A percentile compares a stretch with the other conserved stretches of the same genome.
These are phyloP conservation scores for Phytophthora brassicae DNA, from an alignment of 352 stramenopile species.

Conservation along the genomic window DNA sequence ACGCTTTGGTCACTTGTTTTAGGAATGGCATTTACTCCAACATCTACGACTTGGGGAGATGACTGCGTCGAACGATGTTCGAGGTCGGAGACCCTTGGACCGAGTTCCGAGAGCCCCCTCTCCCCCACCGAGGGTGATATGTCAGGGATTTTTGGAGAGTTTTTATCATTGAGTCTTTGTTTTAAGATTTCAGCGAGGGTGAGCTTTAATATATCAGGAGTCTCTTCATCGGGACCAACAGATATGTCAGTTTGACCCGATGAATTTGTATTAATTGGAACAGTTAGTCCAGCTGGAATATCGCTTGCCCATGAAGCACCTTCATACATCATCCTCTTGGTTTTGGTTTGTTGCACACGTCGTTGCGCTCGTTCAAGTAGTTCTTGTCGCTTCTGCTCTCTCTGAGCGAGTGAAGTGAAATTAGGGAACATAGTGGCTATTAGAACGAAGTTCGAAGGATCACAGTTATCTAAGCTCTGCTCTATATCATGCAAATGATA, in stretches of 20 bases:
- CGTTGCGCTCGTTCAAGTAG: slow-evolving; percentile 8
- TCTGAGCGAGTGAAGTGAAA: slow-evolving; percentile 2
- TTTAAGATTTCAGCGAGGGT: slow-evolving; percentile 6
- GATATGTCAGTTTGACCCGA: neutral
- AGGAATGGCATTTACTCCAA: neutral
- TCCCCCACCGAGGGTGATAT: neutral
- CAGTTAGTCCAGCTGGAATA: too few species aligned
- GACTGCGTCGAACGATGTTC: neutral
- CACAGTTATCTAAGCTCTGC: too few species aligned
- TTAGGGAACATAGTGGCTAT: neutral
- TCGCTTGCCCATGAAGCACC: slow-evolving; percentile 10
- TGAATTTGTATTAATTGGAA: too few species aligned
- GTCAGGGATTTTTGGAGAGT: slow-evolving; percentile 6
- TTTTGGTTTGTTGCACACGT: neutral
- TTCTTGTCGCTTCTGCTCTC: slow-evolving; percentile 6
- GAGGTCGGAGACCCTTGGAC: too few species aligned
- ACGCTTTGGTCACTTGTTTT: neutral
- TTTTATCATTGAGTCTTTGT: slow-evolving; percentile 2
- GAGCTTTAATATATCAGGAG: too few species aligned
- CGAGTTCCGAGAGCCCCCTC: too few species aligned
- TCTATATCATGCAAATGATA: slow-evolving; percentile 2
- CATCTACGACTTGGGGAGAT: neutral
- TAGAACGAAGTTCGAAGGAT: too few species aligned
- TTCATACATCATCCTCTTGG: slow-evolving; percentile 3
- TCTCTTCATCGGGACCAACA: too few species aligned